Conservation (phyloP, 163 green algal genomes). For the Botryococcus braunii region DNA sequence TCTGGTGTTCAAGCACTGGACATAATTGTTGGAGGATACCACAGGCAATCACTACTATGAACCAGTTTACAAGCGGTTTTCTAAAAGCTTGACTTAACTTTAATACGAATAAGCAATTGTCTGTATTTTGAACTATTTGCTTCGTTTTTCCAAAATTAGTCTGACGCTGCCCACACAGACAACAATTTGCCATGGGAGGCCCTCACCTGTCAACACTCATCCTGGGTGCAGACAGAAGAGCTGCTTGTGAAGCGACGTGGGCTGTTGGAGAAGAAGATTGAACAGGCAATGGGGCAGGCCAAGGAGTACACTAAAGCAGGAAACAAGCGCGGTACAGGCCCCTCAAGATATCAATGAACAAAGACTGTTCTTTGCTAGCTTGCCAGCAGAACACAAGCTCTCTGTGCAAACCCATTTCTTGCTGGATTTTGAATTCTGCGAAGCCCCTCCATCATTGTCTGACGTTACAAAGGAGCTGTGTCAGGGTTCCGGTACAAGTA, state of each 20-base stretch:
- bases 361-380: neutral
- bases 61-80: too few species aligned
- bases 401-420: too few species aligned
- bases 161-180: neutral
- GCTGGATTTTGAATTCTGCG: too few species aligned
- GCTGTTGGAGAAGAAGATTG: slow-evolving; percentile 83
- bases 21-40: too few species aligned
- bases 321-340: slow-evolving; percentile 79
- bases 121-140: neutral
- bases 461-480: too few species aligned
- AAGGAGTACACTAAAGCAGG: slow-evolving; percentile 70
- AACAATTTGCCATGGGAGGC: neutral
- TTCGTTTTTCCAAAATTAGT: slow-evolving; percentile 7
- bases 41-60: too few species aligned
- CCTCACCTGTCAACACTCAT: neutral
- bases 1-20: too few species aligned
- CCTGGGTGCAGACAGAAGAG: slow-evolving; percentile 78
- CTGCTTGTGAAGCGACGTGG: slow-evolving; percentile 82
- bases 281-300: slow-evolving; percentile 74
- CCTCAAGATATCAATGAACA: neutral
- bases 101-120: too few species aligned
- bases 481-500: too few species aligned
- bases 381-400: too few species aligned
- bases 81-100: too few species aligned
- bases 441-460: too few species aligned